Conservation (phyloP, 23 red algal species). For the Chondrus crispus region DNA sequence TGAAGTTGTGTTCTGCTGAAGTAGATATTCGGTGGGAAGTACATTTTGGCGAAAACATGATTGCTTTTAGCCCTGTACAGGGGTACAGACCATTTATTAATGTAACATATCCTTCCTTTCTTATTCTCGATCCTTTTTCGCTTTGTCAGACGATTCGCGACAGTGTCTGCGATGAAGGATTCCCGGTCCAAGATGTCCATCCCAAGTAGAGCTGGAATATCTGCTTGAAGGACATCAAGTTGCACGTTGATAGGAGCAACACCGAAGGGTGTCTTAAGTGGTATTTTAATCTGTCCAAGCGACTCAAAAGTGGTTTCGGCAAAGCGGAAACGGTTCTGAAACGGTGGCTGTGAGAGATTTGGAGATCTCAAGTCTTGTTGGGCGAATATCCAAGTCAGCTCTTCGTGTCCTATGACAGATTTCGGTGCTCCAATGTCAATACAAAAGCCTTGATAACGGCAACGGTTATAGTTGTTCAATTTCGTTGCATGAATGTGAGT, state of each 20-base stretch:
- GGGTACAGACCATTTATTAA: slow-evolving; percentile 19
- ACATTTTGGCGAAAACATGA: slow-evolving; percentile 6
- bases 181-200: slow-evolving; percentile 24
- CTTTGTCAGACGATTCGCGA: slow-evolving; percentile 1
- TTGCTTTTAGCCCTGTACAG: background rate
- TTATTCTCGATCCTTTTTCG: background rate
- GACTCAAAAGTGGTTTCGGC: background rate
- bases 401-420: background rate
- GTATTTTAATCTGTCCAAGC: background rate
- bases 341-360: background rate
- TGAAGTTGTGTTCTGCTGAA: slow-evolving; percentile 21
- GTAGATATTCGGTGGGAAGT: background rate
- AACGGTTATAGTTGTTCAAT: background rate
- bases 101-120: background rate
- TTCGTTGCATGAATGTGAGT: background rate
- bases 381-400: background rate
- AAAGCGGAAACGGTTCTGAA: slow-evolving; percentile 10
- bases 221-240: background rate
- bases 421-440: background rate
- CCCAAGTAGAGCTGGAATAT: slow-evolving; percentile 13
- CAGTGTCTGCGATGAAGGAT: background rate
- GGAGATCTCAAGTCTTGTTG: background rate
- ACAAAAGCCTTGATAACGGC: background rate
- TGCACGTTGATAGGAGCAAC: background rate
- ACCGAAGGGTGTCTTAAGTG: background rate